Base-by-base conservation (phyloP, 1,284 basidiomycete species). In the Hymenochaete sp. region DNA sequence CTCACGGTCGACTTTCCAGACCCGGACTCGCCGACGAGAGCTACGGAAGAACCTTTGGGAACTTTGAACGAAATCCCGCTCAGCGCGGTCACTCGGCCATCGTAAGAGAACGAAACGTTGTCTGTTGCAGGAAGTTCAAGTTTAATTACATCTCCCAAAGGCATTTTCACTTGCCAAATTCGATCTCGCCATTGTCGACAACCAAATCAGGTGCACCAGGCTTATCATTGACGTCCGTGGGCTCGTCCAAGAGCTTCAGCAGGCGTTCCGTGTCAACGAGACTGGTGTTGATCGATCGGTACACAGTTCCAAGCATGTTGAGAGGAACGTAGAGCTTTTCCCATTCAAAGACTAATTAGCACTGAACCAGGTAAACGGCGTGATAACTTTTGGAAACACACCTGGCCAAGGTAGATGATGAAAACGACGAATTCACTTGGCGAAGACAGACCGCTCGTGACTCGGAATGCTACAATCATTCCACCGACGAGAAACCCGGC, bases 31-130 rank as follows among this genome's bases (percentile, higher is more conserved):
- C 82, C 86, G 11, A 93, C 86, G 21, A 93, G 72, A 0, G 89
- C 90, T 9, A 91, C 86, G 9, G 83, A 81, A 4, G 77, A 77
- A 11, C 81, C 83, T 58, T 79, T 86, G 3, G 81, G 86, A 24
- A 92, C 79, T 56, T 77, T 83, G 71, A 95, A 95, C 6, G 82
- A 88, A 40, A 96, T 72, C 18, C 77, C 77, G 48, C 78, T 74
- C 24, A 95, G 70, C 0, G 87, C 89, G 35, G 74, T 75, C 26
- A 70, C 73, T 45, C 77, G 77, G 18, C 74, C 77, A 55, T 93
- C 89, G 63, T 95, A 95, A 6, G 82, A 82, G 64, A 92, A 89
- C 55, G 63, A 75, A 51, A 89, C 86, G 50, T 88, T 79, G 11
- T 86, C 84, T 88, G 24, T 37, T 44, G 40, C 22, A 33, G 42